phyloP scores from a whole-genome alignment of 495 filamentous ascomycete genomes.

The Lophiotrema nucula region DNA sequence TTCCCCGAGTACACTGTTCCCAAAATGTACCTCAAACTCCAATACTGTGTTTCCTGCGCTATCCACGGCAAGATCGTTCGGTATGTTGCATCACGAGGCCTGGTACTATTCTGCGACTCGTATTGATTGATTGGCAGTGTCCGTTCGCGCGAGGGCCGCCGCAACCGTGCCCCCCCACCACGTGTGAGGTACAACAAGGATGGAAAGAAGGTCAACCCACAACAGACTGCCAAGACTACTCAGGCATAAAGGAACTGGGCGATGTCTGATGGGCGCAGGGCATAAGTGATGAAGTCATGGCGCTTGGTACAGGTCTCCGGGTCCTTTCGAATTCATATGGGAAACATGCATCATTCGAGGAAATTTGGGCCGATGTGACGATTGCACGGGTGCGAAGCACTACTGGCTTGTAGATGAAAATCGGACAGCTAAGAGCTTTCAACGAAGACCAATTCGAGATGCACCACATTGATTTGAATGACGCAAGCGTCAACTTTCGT shows the following conservation, averaged over 20 bases:
- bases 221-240: conserved; percentile 56
- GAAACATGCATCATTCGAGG: conserved; percentile 29
- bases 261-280: conserved; percentile 57
- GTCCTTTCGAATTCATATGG: conserved; percentile 33
- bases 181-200: conserved; percentile 99
- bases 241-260: conserved; percentile 31
- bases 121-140: conserved; percentile 60
- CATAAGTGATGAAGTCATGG: conserved; percentile 24
- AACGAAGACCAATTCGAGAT: too few relatives aligned
- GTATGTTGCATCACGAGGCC: conserved; percentile 73
- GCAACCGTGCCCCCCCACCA: conserved; percentile 97
- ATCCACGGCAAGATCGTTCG: conserved; percentile 99
- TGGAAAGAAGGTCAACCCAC: conserved; percentile 98
- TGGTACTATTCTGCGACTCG: background rate
- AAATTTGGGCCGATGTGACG: conserved; percentile 19
- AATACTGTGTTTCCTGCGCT: conserved; percentile 99
- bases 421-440: too few relatives aligned
- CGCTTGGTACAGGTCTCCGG: conserved; percentile 29
- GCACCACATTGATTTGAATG: too few relatives aligned
- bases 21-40: conserved; percentile 99
- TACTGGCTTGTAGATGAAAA: too few relatives aligned
- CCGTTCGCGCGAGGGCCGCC: conserved; percentile 92
- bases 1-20: conserved; percentile 98
- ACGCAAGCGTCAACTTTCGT: too few relatives aligned
- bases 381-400: too few relatives aligned